Evolutionary conservation across 805 yeast genomes (phyloP), one percentile per base, ranked within the genome.

Genomic region (Lipomyces sp.): DNA sequence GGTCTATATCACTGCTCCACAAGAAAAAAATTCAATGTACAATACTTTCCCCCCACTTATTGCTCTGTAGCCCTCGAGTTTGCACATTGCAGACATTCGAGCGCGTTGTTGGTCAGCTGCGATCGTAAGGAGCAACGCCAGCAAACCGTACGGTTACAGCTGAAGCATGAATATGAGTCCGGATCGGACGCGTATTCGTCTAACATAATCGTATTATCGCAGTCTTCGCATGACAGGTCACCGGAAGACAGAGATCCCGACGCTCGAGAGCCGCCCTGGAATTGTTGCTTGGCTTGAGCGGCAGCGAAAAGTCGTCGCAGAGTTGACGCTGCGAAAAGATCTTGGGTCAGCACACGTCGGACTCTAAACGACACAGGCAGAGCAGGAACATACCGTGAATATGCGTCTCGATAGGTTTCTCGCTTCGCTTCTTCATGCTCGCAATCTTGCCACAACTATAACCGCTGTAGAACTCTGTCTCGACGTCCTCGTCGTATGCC

Each of bases 71-170:
- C 15, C 15, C 70, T 65, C 39, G 69, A 50, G 37, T 64, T 53
- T 33, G 66, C 64, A 51, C 71, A 68, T 55, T 66, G 69, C 50
- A 68, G 64, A 51, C 71, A 68, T 35, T 59, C 69, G 18, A 68
- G 63, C 18, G 60, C 57, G 39, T 45, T 39, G 60, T 42, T 69
- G 13, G 61, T 63, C 24, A 66, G 70, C n/a, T 42, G 64, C 3
- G 64, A 29, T 3, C 70, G 64, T 15, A 66, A 50, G 30, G 71
- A 68, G 65, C 71, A 68, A 6, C 71, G 70, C 71, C 71, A 68
- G 63, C 71, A 68, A 2, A 68, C 67, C 34, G 65, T 68, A 13
- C 67, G 61, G 53, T 45, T 48, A 48, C 71, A 68, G 35, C 61
- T 57, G 50, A 39, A 66, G 62, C 71, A 68, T 32, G 66, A 60